A percentile compares a stretch with the other conserved stretches of the same genome.
Evolutionary conservation across 1,284 basidiomycete species (phyloP).

Genomic region (Vanrija sp.): DNA sequence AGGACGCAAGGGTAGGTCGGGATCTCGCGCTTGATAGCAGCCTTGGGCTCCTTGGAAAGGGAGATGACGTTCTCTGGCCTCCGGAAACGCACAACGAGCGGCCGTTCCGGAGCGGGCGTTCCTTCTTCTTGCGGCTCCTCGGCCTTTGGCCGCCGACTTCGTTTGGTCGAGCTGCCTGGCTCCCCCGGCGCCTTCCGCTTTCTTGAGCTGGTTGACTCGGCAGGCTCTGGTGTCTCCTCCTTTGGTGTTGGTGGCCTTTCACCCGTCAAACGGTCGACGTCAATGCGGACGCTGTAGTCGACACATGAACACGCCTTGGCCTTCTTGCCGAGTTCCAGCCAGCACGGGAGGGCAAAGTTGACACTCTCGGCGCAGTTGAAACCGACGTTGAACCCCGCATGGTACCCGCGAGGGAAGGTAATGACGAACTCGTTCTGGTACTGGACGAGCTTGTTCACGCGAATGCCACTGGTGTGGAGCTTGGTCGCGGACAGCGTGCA

Average conservation of each 20-base stretch:
- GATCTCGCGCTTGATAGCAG: neutral
- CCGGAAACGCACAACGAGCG: neutral
- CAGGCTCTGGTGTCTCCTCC: neutral
- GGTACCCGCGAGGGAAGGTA: slow-evolving; percentile 90
- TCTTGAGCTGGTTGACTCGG: neutral
- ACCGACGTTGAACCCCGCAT: slow-evolving; percentile 94
- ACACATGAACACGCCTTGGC: slow-evolving; percentile 82
- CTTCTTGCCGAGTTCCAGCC: slow-evolving; percentile 81
- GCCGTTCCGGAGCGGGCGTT: neutral
- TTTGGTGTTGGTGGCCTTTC: neutral
- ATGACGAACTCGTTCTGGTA: slow-evolving; percentile 91
- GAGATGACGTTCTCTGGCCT: slow-evolving; percentile 16
- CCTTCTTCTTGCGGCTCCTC: neutral
- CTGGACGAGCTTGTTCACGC: slow-evolving; percentile 85
- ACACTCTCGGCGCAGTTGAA: slow-evolving; percentile 97
- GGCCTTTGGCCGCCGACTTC: neutral
- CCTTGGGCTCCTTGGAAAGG: slow-evolving; percentile 1
- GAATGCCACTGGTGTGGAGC: slow-evolving; percentile 72
- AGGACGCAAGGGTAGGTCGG: slow-evolving; percentile 63
- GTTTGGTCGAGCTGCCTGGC: neutral
- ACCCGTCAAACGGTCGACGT: slow-evolving; percentile 73
- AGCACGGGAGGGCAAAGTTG: slow-evolving; percentile 94
- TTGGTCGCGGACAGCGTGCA: slow-evolving; percentile 87
- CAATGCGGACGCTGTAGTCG: slow-evolving; percentile 80
- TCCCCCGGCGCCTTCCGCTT: neutral